Base-by-base conservation (phyloP, 805 yeast species). In the Barnettozyma siamensis region DNA sequence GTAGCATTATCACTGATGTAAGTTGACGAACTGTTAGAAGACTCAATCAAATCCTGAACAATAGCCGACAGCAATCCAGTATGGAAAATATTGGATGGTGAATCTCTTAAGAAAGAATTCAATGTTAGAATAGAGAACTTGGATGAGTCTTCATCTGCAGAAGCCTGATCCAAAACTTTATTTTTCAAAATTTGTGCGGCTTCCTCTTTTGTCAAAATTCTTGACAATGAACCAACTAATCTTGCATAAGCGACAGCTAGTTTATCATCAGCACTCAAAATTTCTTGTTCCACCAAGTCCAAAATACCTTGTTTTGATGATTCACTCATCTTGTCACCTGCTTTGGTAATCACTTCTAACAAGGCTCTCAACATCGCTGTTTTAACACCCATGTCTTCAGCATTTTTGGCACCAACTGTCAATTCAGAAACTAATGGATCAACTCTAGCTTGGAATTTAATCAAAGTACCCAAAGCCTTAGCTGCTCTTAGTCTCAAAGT, bases 341-440 rank as follows among this genome's bases (percentile, higher is more conserved):
- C 89, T 53, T 78, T 81, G 29, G 72, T 64, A 24, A 88, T 85
- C 41, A 91, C 93, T 58, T 86, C 95, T 39, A 83, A 67, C 53
- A 91, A 67, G 0, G 95, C 97, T 53, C 78, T 78, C 53, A 88
- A 69, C 83, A 89, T 85, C 0, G 97, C 86, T 10, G 86, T 76
- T 52, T 84, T 84, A 20, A 88, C 88, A 40, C 88, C 91, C 34
- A 65, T 64, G 45, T 77, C 80, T n/a, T 71, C 69, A 17, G 85
- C 70, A 43, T 70, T 69, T 54, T 76, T 82, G 12, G 87, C 86
- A 40, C 93, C 93, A 34, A 77, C 63, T 12, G 88, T 80, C 46
- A 89, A 71, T 58, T 91, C 98, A 31, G 85, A 73, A 7, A 88
- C 88, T 42, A 91, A 73, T 3, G 97, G 95, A 61, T 91, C 99